Percentiles rank a stretch among this genome's conserved stretches.
These are phyloP conservation scores for Debaryomyces coudertii DNA, from an alignment of 1,139 yeast species.

Conservation along the genomic window DNA sequence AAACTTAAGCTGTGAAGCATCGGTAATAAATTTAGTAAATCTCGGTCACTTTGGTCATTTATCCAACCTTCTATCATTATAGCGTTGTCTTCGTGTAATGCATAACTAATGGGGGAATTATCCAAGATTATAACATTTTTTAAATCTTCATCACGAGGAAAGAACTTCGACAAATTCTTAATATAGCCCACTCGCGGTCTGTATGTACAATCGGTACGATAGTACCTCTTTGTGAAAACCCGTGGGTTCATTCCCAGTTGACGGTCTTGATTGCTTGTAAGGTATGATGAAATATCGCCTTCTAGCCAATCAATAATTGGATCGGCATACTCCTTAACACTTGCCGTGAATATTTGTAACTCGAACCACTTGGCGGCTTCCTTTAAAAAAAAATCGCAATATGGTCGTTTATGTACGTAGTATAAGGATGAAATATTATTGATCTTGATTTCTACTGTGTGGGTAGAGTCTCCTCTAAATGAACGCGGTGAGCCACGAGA, in stretches of 20 bases:
- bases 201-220: slow-evolving; percentile 79
- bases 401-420: slow-evolving; percentile 90
- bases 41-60: slow-evolving; percentile 87
- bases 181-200: slow-evolving; percentile 83
- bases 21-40: slow-evolving; percentile 78
- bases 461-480: slow-evolving; percentile 54
- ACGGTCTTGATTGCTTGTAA: slow-evolving; percentile 7
- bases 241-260: slow-evolving; percentile 16
- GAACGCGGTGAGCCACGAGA: slow-evolving; percentile 60
- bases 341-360: slow-evolving; percentile 88
- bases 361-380: slow-evolving; percentile 88
- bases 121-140: slow-evolving; percentile 80
- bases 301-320: slow-evolving; percentile 91
- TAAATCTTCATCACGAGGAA: slow-evolving; percentile 55
- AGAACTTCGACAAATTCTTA: slow-evolving; percentile 69
- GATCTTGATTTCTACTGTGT: slow-evolving; percentile 84
- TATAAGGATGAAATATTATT: slow-evolving; percentile 73
- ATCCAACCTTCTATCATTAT: slow-evolving; percentile 97
- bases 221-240: slow-evolving; percentile 62
- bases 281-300: slow-evolving; percentile 29
- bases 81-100: slow-evolving; percentile 83
- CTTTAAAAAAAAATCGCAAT: slow-evolving; percentile 78
- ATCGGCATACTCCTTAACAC: slow-evolving; percentile 93
- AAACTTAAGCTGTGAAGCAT: slow-evolving; percentile 76
- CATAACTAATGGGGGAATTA: slow-evolving; percentile 89